Evolutionary conservation across 257 asterid genomes (phyloP).

Genomic region (Nicotiana tabacum): DNA sequence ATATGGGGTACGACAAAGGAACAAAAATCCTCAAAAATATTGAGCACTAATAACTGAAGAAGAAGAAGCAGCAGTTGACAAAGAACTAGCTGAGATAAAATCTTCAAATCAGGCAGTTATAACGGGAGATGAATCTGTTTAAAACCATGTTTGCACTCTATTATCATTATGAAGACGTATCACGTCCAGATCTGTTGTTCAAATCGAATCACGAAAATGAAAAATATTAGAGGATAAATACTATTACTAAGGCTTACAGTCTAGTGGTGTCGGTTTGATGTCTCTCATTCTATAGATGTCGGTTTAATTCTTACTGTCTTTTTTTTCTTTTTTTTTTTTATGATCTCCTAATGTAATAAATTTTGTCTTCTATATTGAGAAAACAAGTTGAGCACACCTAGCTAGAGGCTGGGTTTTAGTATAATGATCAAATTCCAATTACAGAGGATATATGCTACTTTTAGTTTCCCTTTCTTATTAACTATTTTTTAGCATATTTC

Average conservation of each 20-base stretch:
- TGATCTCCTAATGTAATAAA: not conserved
- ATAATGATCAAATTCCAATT: too few relatives aligned
- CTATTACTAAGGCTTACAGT: not conserved
- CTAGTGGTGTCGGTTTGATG: not conserved
- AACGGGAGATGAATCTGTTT: slow-evolving; percentile 24
- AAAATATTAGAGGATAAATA: not conserved
- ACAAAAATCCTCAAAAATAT: not conserved
- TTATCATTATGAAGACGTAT: too few relatives aligned
- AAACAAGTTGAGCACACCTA: too few relatives aligned
- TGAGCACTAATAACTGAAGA: not conserved
- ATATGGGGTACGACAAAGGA: slow-evolving; percentile 38
- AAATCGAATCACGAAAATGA: not conserved
- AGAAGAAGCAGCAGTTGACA: slow-evolving; percentile 8
- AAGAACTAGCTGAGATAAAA: slow-evolving; percentile 5
- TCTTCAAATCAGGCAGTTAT: not conserved
- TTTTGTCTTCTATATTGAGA: too few relatives aligned
- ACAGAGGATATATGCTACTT: too few relatives aligned
- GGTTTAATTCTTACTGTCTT: not conserved
- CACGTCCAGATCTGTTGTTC: too few relatives aligned
- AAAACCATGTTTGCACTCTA: not conserved
- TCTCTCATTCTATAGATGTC: not conserved
- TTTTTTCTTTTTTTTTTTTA: too few relatives aligned
- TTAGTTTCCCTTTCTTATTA: too few relatives aligned
- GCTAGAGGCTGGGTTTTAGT: too few relatives aligned
- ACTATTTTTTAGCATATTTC: too few relatives aligned